phyloP scores from a whole-genome alignment of 208 protist genomes.

The Trypanosoma avium region DNA sequence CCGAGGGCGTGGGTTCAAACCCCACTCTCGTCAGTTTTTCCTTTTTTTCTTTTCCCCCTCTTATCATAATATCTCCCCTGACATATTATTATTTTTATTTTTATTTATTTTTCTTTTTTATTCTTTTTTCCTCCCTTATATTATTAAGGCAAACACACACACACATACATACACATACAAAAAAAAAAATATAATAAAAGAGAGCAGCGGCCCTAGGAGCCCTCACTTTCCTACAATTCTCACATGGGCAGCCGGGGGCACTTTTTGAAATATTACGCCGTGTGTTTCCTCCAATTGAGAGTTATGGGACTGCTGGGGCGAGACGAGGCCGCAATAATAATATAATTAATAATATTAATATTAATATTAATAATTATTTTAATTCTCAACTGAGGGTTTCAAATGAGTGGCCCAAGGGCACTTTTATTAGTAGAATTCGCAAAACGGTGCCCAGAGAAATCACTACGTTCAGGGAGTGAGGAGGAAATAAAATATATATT shows the following conservation, averaged over 20 bases:
- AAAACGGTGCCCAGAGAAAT: no score
- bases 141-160: not conserved
- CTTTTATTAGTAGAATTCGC: no score
- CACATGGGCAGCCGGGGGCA: not conserved
- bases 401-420: no score
- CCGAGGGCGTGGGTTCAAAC: no score
- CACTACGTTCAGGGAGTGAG: no score
- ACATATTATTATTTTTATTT: no score
- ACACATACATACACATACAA: not conserved
- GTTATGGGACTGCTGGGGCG: not conserved
- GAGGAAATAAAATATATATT: not conserved
- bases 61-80: no score
- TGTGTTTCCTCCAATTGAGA: slow-evolving; percentile 2
- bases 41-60: no score
- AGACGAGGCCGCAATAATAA: not conserved
- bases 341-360: no score
- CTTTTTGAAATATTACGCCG: not conserved
- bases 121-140: not conserved
- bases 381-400: no score
- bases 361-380: no score
- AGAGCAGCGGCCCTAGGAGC: not conserved
- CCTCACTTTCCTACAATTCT: not conserved
- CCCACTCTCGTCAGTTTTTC: no score
- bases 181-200: not conserved
- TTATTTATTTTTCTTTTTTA: not conserved